A percentile compares a stretch with the other conserved stretches of the same genome.
phyloP scores from a whole-genome alignment of 179 eudicot genomes.

The Heliamphora pulchella region DNA sequence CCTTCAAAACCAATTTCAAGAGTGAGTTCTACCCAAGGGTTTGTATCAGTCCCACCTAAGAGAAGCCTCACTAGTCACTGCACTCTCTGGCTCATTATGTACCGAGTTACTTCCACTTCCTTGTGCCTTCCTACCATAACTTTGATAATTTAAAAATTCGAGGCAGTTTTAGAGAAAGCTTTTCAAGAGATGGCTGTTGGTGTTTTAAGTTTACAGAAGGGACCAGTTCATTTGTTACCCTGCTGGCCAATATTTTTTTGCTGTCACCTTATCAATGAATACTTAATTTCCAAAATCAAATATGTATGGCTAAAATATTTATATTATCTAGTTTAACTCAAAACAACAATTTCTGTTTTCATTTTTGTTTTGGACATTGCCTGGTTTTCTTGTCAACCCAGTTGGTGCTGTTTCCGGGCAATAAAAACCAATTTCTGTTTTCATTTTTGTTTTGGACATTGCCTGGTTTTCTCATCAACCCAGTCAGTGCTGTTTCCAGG shows the following conservation, averaged over 20 bases:
- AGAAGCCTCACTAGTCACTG: background rate
- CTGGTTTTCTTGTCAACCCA: background rate
- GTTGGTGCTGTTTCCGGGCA: constrained; percentile 27
- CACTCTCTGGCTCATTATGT: background rate
- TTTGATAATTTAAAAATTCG: background rate
- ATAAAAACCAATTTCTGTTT: background rate
- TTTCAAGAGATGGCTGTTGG: background rate
- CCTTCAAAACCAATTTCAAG: no score
- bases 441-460: background rate
- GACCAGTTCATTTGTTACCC: no score
- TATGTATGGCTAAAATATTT: background rate
- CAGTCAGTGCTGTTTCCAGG: constrained; percentile 26
- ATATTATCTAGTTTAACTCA: background rate
- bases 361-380: background rate
- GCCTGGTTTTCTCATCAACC: constrained; percentile 6
- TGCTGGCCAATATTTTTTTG: background rate
- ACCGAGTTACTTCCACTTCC: background rate
- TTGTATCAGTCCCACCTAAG: background rate
- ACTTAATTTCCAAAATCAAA: background rate
- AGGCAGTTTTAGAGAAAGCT: background rate
- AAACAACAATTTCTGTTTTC: background rate
- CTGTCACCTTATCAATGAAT: background rate
- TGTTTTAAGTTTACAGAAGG: background rate
- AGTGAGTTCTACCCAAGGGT: no score
- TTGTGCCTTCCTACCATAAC: background rate